Evolutionary conservation across 2,329 filamentous ascomycete genomes (phyloP).

Genomic region (Aureobasidium pullulans): DNA sequence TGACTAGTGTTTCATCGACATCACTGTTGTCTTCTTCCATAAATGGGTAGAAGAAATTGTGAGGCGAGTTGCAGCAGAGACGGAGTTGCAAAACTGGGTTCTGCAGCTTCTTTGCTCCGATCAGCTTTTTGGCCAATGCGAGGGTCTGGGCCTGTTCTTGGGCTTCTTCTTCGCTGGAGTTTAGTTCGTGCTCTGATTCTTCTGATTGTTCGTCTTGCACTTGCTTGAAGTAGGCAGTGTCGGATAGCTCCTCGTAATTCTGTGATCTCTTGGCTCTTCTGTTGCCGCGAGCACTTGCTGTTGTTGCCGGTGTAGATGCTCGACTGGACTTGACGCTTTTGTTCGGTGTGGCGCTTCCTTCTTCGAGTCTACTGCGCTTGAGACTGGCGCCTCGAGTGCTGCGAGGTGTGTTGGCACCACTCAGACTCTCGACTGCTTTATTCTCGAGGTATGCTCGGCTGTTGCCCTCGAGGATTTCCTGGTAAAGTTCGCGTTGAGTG

Average conservation of each 20-base stretch:
- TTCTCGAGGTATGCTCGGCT: constrained; percentile 58
- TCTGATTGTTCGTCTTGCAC: constrained; percentile 43
- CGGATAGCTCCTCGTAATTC: constrained; percentile 65
- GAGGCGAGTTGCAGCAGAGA: constrained; percentile 84
- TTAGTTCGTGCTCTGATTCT: constrained; percentile 29
- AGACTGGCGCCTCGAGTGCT: constrained; percentile 38
- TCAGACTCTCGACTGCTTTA: constrained; percentile 63
- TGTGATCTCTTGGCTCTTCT: constrained; percentile 47
- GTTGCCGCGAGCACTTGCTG: constrained; percentile 36
- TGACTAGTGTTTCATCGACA: constrained; percentile 74
- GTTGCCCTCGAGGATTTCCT: constrained; percentile 58
- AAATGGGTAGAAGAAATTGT: constrained; percentile 96
- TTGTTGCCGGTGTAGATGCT: constrained; percentile 61
- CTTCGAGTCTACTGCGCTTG: constrained; percentile 50
- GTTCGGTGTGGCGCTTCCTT: constrained; percentile 39
- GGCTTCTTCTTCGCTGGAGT: constrained; percentile 50
- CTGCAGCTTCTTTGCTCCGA: constrained; percentile 83
- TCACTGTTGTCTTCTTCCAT: constrained; percentile 50
- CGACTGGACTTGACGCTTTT: constrained; percentile 73
- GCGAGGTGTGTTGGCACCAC: constrained; percentile 42
- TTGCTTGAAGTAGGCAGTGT: constrained; percentile 75
- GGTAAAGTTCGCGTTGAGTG: constrained; percentile 86
- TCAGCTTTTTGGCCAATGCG: constrained; percentile 76
- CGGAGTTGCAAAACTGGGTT: constrained; percentile 90
- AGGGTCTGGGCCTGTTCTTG: constrained; percentile 59